phyloP scores from a whole-genome alignment of 768 basidiomycete species.

The Podaxis sp. region DNA sequence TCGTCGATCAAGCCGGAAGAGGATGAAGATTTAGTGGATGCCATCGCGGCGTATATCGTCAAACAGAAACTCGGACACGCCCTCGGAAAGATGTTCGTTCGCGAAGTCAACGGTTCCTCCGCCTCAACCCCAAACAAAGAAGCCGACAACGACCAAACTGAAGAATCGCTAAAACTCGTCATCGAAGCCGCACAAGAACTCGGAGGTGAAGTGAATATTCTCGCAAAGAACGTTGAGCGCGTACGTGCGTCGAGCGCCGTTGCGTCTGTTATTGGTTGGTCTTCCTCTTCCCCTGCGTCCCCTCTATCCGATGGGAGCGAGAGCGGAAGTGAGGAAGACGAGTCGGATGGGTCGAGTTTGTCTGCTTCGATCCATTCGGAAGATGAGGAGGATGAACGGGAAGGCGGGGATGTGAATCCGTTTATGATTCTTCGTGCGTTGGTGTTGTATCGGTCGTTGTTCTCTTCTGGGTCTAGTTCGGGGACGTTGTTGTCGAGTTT shows the following conservation, averaged over 20 bases:
- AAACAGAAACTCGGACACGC: slow-evolving; percentile 53
- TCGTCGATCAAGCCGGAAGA: background rate
- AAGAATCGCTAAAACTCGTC: slow-evolving; percentile 43
- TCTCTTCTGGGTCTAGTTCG: slow-evolving; percentile 32
- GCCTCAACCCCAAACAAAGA: slow-evolving; percentile 29
- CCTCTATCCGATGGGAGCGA: slow-evolving; percentile 17
- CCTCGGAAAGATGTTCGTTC: slow-evolving; percentile 55
- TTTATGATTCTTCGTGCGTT: slow-evolving; percentile 46
- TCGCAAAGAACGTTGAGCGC: slow-evolving; percentile 58
- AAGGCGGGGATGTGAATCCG: slow-evolving; percentile 48
- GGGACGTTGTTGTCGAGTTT: slow-evolving; percentile 33
- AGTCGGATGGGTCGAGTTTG: slow-evolving; percentile 9
- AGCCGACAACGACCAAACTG: slow-evolving; percentile 28
- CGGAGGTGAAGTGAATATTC: slow-evolving; percentile 53
- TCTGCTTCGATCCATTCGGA: background rate
- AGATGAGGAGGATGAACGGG: slow-evolving; percentile 20
- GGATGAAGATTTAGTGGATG: slow-evolving; percentile 21
- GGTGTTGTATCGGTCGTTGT: slow-evolving; percentile 61
- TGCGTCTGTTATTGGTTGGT: slow-evolving; percentile 11
- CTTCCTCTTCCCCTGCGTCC: background rate
- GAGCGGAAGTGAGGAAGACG: slow-evolving; percentile 39
- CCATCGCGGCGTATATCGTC: slow-evolving; percentile 51
- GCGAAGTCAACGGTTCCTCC: slow-evolving; percentile 26
- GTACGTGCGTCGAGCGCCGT: slow-evolving; percentile 45
- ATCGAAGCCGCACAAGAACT: slow-evolving; percentile 63